Base-by-base conservation (phyloP, 23 red algal genomes). In the Gracilaria domingensis region DNA sequence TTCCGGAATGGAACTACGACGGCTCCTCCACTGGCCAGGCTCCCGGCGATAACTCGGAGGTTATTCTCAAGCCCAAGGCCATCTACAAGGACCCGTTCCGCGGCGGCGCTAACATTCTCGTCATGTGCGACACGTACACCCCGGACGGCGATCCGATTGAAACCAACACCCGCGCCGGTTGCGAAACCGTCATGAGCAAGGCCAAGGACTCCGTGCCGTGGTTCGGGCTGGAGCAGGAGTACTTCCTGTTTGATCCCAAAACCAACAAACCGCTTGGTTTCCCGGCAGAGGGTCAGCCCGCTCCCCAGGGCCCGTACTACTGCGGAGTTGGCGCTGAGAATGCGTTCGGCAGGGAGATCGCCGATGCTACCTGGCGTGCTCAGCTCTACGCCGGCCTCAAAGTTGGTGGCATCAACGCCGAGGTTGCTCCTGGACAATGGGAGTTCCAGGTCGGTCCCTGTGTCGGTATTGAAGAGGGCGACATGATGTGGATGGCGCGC, bases 161-260 rank as follows among this genome's bases (percentile, higher is more conserved):
- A 8, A 92, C 93, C 12, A 96, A 96, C 71, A 81, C 79, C 35
- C 85, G 97, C 4, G 86, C 76, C 45, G 65, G 38, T 82, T 96
- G 94, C 59, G 69, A 79, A 23, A 69, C 62, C 62, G 76, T 99
- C 36, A 99, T 99, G 97, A 70, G 91, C 65, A 94, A 98, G 79
- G 95, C 89, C 51, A 81, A 34, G 73, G 83, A 61, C 65, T 75
- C 89, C 59, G 91, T 61, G 47, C 97, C 97, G 7, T 99, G 97
- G 97, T 99, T 99, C 56, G 97, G 97, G 16, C 77, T 96, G 42
- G 97, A 99, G 73, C 97, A 99, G 75, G 97, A 99, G 90, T 99
- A 96, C 72, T 96, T 96, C 55, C 62, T 99, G 62, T 91, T 99
- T 64, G 80, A 93, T 70, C 89, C 86, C 20, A 76, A 89, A 24